Base-by-base conservation (phyloP, 2,329 filamentous ascomycete species). In the Fusarium coicis region DNA sequence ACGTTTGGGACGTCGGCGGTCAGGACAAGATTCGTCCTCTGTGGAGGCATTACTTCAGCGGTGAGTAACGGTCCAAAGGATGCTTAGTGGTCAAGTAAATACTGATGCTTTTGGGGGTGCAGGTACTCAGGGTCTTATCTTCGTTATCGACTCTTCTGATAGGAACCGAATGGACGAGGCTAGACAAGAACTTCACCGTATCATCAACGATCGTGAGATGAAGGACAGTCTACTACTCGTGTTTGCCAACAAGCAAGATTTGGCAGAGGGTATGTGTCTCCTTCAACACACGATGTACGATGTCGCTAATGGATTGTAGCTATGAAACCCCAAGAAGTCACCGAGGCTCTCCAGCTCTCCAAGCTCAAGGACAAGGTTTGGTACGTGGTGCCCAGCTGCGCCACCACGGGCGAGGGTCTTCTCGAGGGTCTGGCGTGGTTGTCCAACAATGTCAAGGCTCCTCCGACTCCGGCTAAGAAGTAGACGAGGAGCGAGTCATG, bases 241-340 rank as follows among this genome's bases (percentile, higher is more conserved):
- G 46, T 98, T 99, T 83, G 96, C 96, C 80, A 99, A 99, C 88
- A 99, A 99, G 90, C 96, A 98, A 86, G 96, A 99, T 90, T 87
- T 98, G 77, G 87, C 89, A 66, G 93, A 94, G 81, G 91, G 94
- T 93, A 84, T 37, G 11, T 19, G 0, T 36, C 34, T 23, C 28
- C 10, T 19, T 21, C 10, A 14, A 26, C 14, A 9, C 15, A 15
- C 4, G 12, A 28, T 21, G 3, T 23, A 14, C 16, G 0, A 10
- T 34, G n/a, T 26, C 23, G 37, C 49, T 66, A 66, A 74, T 26
- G 6, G 7, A 10, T 10, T 32, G n/a, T 76, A 94, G 93, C 93
- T 74, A 90, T 96, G 91, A 93, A 89, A 79, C 93, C 93, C 12
- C 88, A 93, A 80, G 93, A 95, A 83, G 90, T 96, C 69, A 95